Evolutionary conservation across 441 rosid species (phyloP), one percentile per base, ranked within the genome.

Genomic region (Flueggea neowawraea): DNA sequence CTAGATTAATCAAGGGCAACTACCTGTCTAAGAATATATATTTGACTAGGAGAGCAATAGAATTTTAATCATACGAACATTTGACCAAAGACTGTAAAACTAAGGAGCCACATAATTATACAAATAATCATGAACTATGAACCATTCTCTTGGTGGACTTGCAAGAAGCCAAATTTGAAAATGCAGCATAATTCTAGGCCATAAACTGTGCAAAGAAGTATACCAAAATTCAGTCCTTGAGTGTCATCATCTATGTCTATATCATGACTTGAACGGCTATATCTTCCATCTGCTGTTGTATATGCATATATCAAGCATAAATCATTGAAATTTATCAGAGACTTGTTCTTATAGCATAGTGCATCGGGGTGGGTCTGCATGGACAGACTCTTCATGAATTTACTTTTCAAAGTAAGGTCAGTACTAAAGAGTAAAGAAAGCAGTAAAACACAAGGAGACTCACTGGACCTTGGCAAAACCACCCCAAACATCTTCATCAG

Each of bases 221-320:
- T 47, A 83, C 87, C 85, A 44, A 64, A 61, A 76, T 63, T 67
- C 57, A 70, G 53, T 63, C 76, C 81, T 65, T 76, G 87, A 52
- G 69, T 64, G 45, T 83, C 89, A 75, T 81, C 85, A 65, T 86
- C 87, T 9, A 83, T 63, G 77, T 84, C 89, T 55, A 78, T 28
- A 66, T 86, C 92, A 80, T 83, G 89, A 69, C 89, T 83, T 43
- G 87, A 83, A n/a, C 78, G 80, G 57, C 92, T 86, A 73, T 82
- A 83, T 69, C 92, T 75, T 70, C 92, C 92, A 80, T 86, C 92
- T 1, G 92, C 92, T 5, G 61, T 66, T 53, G 83, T 73, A 69
- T 86, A 78, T 13, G 81, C 87, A 75, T 75, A 83, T 65, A 83
- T 80, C 69, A 77, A 67, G 81, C 84, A 82, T 68, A 86, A 59